phyloP scores from a whole-genome alignment of 1,284 basidiomycete genomes.

The Pholiota adiposa region DNA sequence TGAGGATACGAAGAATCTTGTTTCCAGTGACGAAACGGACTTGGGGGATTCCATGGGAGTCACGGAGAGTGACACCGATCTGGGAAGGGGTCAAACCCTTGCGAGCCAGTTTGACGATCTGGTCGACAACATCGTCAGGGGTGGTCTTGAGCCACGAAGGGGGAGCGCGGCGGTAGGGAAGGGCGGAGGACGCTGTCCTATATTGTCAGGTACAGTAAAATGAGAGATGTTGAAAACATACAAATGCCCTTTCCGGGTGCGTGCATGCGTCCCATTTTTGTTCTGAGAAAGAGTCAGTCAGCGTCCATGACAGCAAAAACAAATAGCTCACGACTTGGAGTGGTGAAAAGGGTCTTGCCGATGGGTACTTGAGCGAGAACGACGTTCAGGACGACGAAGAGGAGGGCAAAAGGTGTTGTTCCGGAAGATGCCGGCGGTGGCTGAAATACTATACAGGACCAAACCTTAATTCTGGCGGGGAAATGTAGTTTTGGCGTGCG shows the following conservation, averaged over 20 bases:
- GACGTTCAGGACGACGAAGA: slow-evolving; percentile 10
- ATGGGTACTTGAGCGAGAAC: slow-evolving; percentile 21
- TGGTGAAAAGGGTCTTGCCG: slow-evolving; percentile 32
- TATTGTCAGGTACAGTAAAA: slow-evolving; percentile 11
- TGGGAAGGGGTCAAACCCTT: slow-evolving; percentile 98
- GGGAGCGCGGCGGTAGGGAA: slow-evolving; percentile 95
- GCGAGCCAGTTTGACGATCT: slow-evolving; percentile 96
- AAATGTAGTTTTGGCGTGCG: slow-evolving; percentile 37
- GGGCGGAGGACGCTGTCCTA: slow-evolving; percentile 85
- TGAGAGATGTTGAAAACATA: slow-evolving; percentile 43
- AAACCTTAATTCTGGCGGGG: slow-evolving; percentile 43
- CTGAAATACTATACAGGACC: slow-evolving; percentile 42
- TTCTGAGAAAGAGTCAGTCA: slow-evolving; percentile 23
- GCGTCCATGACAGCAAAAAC: background rate
- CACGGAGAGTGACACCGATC: slow-evolving; percentile 97
- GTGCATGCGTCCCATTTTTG: slow-evolving; percentile 91
- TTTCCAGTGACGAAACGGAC: slow-evolving; percentile 98
- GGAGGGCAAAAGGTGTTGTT: slow-evolving; percentile 4
- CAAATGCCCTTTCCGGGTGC: slow-evolving; percentile 98
- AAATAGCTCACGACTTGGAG: slow-evolving; percentile 26
- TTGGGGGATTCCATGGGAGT: slow-evolving; percentile 97
- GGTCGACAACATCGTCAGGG: slow-evolving; percentile 93
- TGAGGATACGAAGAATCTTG: slow-evolving; percentile 99
- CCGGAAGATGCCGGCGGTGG: slow-evolving; percentile 36
- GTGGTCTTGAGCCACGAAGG: slow-evolving; percentile 98